Base-by-base conservation (phyloP, 345 rosid genomes). In the Brassica nigra region DNA sequence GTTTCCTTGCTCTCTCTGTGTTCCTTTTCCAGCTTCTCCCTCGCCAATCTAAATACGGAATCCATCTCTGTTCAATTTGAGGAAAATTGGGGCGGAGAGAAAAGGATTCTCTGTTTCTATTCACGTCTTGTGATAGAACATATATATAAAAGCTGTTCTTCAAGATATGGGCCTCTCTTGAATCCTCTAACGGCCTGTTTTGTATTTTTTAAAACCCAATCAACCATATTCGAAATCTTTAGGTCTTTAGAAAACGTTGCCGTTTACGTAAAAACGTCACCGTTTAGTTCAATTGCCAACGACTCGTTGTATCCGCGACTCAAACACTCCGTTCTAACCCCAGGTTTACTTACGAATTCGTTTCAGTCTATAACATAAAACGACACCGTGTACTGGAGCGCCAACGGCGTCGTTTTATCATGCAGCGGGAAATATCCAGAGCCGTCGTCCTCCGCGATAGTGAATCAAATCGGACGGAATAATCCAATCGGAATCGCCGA, bases 361-460 rank as follows among this genome's bases (percentile, higher is more conserved):
- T 55, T 59, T 23, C 12, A 59, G 7, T 2, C 14, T 15, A 23
- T 12, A 4, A 3, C n/a, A 4, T 1, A 7, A 2, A 66, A 57
- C 79, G 76, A 14, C 27, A 7, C 8, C 76, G 67, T 59, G 6
- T 59, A 5, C 14, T 27, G 9, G 7, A 4, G 1, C 2, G 5
- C n/a, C 6, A 0, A 59, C 76, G 73, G 0, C 28, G 27, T 12
- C 80, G 80, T 59, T 77, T 36, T 1, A 6, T 29, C 31, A 9
- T 4, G n/a, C 61, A 37, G 79, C 67, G 61, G 61, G 68, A 58
- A 76, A 57, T 59, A 55, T 18, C 16, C 16, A 47, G 16, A 44
- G 55, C 55, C 47, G 76, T 20, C 76, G 76, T 78, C 70, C 81
- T 49, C 31, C 58, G 76, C 0, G 33, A 23, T 4, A 47, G 16